Evolutionary conservation across 192 early-diverging fungal species (phyloP), one percentile per base, ranked within the genome.

Genomic region (Allomyces macrogynus): DNA sequence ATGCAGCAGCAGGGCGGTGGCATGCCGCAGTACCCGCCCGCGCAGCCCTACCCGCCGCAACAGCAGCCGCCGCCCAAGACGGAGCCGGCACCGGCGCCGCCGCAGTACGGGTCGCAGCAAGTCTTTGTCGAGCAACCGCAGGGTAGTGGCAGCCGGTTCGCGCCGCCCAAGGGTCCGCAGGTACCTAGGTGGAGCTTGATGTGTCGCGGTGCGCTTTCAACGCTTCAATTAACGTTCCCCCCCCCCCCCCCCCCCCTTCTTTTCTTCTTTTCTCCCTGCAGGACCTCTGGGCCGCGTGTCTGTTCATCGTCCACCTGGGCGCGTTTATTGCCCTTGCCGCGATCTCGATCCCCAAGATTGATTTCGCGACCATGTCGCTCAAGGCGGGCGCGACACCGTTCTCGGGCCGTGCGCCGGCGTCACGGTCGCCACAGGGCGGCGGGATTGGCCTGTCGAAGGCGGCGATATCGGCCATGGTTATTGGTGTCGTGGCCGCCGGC

Each of bases 231-330:
- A n/a, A n/a, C n/a, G n/a, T n/a, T n/a, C n/a, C n/a, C n/a, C n/a
- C n/a, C n/a, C n/a, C n/a, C n/a, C n/a, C n/a, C n/a, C n/a, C n/a
- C n/a, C 8, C 7, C 32, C 7, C 7, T n/a, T 40, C 32, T 8
- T 7, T 40, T 40, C 7, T 40, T 40, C 32, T 1, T 75, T 62
- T 40, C 7, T 8, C 7, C 42, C 49, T 16, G 16, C 49, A 86
- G 60, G 87, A 90, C n/a, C 68, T 61, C 87, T 90, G 89, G 89
- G 89, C 89, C 9, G 63, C 84, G 0, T 65, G 78, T 18, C 71
- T 86, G 1, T 91, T 81, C 67, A 2, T 78, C 10, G 61, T 75
- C 27, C 75, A 78, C 62, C 44, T 85, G 42, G 77, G 70, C 43
- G 85, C 72, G 9, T 86, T 85, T 63, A 77, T 73, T 20, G 82